Conservation (phyloP, 257 asterid genomes). For the Solanum etuberosum region DNA sequence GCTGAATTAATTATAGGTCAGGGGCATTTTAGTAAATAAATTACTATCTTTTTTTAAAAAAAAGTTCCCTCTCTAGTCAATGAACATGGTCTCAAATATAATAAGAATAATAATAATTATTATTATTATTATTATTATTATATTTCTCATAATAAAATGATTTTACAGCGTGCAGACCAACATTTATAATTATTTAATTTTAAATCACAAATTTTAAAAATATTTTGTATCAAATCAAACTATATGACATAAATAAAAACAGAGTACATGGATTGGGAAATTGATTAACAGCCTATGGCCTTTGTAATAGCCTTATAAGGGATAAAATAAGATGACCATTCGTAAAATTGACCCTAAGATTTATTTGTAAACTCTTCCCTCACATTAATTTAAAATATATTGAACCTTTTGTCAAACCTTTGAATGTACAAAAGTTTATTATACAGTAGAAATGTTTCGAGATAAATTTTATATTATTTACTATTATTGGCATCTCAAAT, state of each 20-base stretch:
- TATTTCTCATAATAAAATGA: too few relatives aligned
- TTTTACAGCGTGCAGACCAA: too few relatives aligned
- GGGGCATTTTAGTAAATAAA: neutral
- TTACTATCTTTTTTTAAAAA: too few relatives aligned
- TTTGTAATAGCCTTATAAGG: neutral
- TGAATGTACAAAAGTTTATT: neutral
- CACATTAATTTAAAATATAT: neutral
- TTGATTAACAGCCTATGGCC: neutral
- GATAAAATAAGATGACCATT: neutral
- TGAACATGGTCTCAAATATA: neutral
- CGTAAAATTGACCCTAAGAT: neutral
- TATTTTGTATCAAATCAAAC: too few relatives aligned
- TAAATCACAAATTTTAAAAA: neutral
- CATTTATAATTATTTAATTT: neutral
- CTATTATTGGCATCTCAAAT: neutral
- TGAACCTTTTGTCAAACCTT: neutral
- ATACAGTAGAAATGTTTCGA: neutral
- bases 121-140: too few relatives aligned
- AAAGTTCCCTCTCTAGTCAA: neutral
- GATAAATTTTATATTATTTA: neutral
- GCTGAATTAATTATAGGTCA: neutral
- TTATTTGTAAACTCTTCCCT: neutral
- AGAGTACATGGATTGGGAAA: neutral
- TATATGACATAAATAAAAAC: too few relatives aligned
- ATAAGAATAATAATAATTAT: too few relatives aligned